Percentiles rank a stretch among this genome's conserved stretches.
phyloP scores from a whole-genome alignment of 208 protist species.

The Phytomonas serpens region DNA sequence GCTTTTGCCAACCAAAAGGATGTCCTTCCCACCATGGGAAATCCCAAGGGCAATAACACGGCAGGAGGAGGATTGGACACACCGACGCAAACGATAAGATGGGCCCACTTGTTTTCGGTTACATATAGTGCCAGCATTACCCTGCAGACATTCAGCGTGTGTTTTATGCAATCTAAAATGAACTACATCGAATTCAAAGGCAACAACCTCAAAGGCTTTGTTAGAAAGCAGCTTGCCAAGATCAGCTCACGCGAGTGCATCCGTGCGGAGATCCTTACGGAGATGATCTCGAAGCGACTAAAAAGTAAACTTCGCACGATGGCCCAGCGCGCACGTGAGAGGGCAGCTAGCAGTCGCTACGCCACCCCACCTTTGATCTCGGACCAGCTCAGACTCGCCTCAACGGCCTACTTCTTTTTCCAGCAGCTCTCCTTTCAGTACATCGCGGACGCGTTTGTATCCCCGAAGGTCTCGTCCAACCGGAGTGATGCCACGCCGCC shows the following conservation, averaged over 20 bases:
- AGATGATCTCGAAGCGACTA: slow-evolving; percentile 51
- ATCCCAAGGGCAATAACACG: neutral
- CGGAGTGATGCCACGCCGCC: neutral
- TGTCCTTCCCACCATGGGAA: neutral
- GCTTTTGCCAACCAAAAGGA: neutral
- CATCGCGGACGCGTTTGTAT: slow-evolving; percentile 36
- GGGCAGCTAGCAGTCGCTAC: slow-evolving; percentile 45
- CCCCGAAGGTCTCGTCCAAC: neutral
- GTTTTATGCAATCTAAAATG: slow-evolving; percentile 38
- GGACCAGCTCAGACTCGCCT: slow-evolving; percentile 56
- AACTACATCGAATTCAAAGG: slow-evolving; percentile 68
- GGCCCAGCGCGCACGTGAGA: slow-evolving; percentile 44
- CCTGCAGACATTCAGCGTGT: slow-evolving; percentile 47
- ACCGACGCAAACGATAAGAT: neutral
- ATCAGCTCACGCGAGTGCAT: slow-evolving; percentile 81
- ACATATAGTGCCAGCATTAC: slow-evolving; percentile 71
- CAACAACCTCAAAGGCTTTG: slow-evolving; percentile 47
- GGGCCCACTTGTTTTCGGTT: slow-evolving; percentile 14
- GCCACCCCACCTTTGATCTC: slow-evolving; percentile 50
- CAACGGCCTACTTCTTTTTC: slow-evolving; percentile 61
- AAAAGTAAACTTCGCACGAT: slow-evolving; percentile 31
- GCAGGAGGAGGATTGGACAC: neutral
- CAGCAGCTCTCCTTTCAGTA: slow-evolving; percentile 58
- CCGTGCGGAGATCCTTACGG: slow-evolving; percentile 62
- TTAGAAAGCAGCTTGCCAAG: slow-evolving; percentile 39